Percentiles rank a stretch among this genome's conserved stretches.
These are phyloP conservation scores for Xylaria sp. DNA, from an alignment of 2,329 filamentous ascomycete species.

Conservation along the genomic window DNA sequence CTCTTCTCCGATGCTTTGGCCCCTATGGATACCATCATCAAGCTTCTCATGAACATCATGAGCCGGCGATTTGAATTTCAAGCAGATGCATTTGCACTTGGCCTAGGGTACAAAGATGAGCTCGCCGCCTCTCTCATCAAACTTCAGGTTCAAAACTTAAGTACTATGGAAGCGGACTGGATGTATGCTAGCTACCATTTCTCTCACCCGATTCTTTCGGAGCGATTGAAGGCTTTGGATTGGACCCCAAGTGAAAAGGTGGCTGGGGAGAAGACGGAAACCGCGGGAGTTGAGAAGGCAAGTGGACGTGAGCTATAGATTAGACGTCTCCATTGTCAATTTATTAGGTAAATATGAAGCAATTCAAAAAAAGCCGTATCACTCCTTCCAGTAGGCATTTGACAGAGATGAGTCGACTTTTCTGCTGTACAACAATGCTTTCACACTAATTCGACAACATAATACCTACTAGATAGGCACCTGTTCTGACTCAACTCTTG, in stretches of 20 bases:
- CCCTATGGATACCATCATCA: conserved; percentile 93
- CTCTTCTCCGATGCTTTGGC: conserved; percentile 96
- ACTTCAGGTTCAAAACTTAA: conserved; percentile 97
- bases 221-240: conserved; percentile 88
- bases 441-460: too few species aligned
- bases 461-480: not conserved
- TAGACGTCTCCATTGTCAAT: not conserved
- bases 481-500: not conserved
- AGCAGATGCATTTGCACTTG: conserved; percentile 88
- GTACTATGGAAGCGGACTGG: conserved; percentile 98
- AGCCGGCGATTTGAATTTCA: conserved; percentile 96
- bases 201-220: conserved; percentile 94
- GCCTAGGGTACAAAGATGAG: conserved; percentile 84
- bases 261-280: conserved; percentile 60
- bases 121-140: conserved; percentile 92
- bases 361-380: conserved; percentile 11
- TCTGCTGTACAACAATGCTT: not conserved
- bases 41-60: conserved; percentile 94
- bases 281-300: conserved; percentile 70
- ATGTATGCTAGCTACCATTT: conserved; percentile 99
- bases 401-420: not conserved
- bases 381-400: not conserved
- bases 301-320: conserved; percentile 71
- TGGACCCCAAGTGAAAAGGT: conserved; percentile 77
- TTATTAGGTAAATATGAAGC: not conserved